Conservation (phyloP, 306 rosid species). For the Lathyrus aphaca region DNA sequence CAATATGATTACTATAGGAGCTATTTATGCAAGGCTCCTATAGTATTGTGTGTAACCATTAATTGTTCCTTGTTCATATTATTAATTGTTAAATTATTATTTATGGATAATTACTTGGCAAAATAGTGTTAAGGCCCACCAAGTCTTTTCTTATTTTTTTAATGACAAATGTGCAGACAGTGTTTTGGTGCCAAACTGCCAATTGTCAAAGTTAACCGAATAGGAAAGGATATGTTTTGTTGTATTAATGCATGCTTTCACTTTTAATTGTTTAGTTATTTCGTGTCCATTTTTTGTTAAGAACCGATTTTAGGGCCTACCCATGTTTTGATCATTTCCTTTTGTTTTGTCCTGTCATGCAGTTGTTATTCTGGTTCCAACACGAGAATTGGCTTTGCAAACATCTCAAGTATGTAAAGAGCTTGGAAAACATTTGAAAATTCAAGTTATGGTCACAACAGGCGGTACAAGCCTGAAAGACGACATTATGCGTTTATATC, state of each 20-base stretch:
- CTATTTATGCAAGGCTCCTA: background rate
- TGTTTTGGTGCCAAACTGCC: background rate
- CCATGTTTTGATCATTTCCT: slow-evolving; percentile 22
- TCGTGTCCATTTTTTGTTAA: slow-evolving; percentile 4
- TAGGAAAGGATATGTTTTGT: slow-evolving; percentile 23
- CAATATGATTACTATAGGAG: no score
- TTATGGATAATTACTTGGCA: slow-evolving; percentile 7
- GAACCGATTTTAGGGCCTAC: slow-evolving; percentile 18
- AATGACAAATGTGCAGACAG: background rate
- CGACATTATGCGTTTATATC: slow-evolving; percentile 96
- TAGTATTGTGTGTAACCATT: slow-evolving; percentile 1
- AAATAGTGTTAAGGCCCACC: background rate
- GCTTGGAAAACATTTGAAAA: slow-evolving; percentile 90
- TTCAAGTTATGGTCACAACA: slow-evolving; percentile 97
- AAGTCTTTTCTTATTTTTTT: background rate
- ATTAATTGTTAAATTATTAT: background rate
- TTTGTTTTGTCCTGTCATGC: slow-evolving; percentile 31
- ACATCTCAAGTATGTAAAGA: slow-evolving; percentile 99
- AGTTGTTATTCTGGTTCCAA: slow-evolving; percentile 97
- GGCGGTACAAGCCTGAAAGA: slow-evolving; percentile 98
- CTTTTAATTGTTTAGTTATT: background rate
- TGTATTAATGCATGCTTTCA: slow-evolving; percentile 23
- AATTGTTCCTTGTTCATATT: slow-evolving; percentile 3
- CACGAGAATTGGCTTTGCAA: slow-evolving; percentile 96
- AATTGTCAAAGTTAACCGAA: slow-evolving; percentile 5